Base-by-base conservation (phyloP, 345 rosid genomes). In the Viola odorata region DNA sequence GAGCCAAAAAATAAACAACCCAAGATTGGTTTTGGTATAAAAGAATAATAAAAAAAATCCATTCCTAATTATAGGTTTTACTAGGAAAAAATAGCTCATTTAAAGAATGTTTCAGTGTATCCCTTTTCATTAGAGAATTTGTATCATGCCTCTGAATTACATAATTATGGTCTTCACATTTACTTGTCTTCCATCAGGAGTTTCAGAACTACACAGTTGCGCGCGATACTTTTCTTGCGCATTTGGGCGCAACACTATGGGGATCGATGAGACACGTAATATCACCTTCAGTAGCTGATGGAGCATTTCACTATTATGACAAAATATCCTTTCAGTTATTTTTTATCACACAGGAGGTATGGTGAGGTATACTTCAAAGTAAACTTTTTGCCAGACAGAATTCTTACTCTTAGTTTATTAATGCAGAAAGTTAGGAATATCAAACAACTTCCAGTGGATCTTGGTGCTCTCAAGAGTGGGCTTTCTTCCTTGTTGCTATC, bases 241-340 rank as follows among this genome's bases (percentile, higher is more conserved):
- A 95, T 76, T 77, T 95, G 76, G 99, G 97, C 68, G 87, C 97
- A 44, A 84, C 88, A 23, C 80, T 95, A 38, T 86, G 96, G 99
- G 99, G 97, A 41, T 85, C 97, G 38, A 77, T 95, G 91, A 86
- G 92, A 77, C 99, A 95, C 58, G 68, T 95, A 61, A 60, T 88
- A 68, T 86, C 99, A 53, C 99, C 97, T 53, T 95, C 97, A 60
- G 75, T 91, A 73, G 87, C 95, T 69, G 97, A 91, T 72, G 99
- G 97, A 66, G 90, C 96, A 75, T 94, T 88, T 80, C 99, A 94
- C 74, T 82, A 84, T 73, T 94, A 94, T 71, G 99, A 91, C 76
- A 88, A 82, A 77, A 78, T 94, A 73, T 88, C 95, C 41, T 94
- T 91, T 72, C 99, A 95, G 78, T 80, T 95, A 63, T 81, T 86